Base-by-base conservation (phyloP, 495 filamentous ascomycete genomes). In the Penicillium fimorum region DNA sequence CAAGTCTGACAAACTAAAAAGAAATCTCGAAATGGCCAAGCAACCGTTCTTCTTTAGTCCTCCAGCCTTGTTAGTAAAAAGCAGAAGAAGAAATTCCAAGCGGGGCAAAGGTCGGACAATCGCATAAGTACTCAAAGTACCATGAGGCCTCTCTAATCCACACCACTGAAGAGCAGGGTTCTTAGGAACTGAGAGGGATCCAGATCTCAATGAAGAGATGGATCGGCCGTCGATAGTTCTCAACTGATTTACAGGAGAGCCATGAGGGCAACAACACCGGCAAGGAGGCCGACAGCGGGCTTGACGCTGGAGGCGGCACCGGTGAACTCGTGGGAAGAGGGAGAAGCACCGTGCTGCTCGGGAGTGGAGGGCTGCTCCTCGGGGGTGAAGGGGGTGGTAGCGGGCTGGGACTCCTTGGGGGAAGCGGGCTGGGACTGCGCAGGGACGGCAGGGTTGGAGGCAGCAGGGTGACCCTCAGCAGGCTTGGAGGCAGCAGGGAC, bases 181-280 rank as follows among this genome's bases (percentile, higher is more conserved):
- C 4, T 20, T 43, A 55, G 40, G 40, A 51, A 50, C 33, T 20
- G 35, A 45, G 27, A 33, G 46, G 37, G 15, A 17, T 17, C 18
- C 37, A 15, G 48, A 38, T 50, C 47, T 50, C 43, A n/a, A 8
- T 35, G 1, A 22, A 15, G 41, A 44, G 41, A 30, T 47, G 50
- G 57, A 25, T 22, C 20, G 4, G 7, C 18, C 9, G 38, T 56
- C 50, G 45, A 32, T 33, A 18, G 7, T 50, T 27, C 54, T 53
- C 53, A 55, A 56, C 55, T 55, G 46, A 55, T 68, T 69, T 74
- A 76, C 55, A 76, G 67, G 45, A 76, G 56, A 58, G 67, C 69
- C 70, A 76, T 74, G 56, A 72, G 24, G 25, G 63, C 72, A 63
- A 75, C 68, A 43, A 76, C 50, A 60, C 66, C 73, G 56, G 69